Conservation (phyloP, 305 asterid species). For the Fraxinus dipetala region DNA sequence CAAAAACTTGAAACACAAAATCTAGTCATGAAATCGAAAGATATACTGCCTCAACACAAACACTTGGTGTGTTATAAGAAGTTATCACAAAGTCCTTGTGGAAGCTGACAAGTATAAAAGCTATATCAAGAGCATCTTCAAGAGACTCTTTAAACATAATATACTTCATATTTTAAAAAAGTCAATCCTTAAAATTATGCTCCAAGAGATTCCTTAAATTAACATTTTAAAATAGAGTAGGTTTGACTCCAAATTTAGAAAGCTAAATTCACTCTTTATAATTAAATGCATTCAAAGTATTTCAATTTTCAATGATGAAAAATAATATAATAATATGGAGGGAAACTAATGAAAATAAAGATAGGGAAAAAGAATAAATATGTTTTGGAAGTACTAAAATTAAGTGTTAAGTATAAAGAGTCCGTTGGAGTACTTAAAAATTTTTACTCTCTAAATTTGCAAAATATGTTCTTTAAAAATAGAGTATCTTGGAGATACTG, state of each 20-base stretch:
- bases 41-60: background rate
- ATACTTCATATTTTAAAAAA: background rate
- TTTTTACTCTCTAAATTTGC: background rate
- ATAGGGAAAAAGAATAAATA: background rate
- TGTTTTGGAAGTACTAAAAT: background rate
- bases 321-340: background rate
- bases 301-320: background rate
- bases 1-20: background rate
- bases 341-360: background rate
- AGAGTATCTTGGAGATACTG: background rate
- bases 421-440: background rate
- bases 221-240: background rate
- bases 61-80: background rate
- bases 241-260: background rate
- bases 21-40: background rate
- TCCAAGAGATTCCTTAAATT: background rate
- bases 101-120: background rate
- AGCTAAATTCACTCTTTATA: background rate
- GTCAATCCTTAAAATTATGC: background rate
- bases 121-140: background rate
- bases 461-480: background rate
- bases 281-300: background rate
- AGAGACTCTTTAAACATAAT: background rate
- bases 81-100: background rate
- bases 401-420: background rate